These are phyloP conservation scores for Myochromella boudieri DNA, from an alignment of 768 basidiomycete species.

Conservation along the genomic window DNA sequence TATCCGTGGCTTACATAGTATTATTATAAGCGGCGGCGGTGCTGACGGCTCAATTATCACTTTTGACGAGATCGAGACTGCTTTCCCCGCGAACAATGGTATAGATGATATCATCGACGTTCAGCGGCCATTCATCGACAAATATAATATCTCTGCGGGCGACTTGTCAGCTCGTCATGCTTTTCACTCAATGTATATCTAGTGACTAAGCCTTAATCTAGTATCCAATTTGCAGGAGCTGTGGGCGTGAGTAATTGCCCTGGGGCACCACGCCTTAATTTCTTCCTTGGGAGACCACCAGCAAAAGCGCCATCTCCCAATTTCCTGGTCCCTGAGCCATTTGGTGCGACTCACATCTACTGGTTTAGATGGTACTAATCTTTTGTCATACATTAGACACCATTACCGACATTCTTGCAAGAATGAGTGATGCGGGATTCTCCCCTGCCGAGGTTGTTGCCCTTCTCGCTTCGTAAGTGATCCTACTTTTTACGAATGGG, in stretches of 20 bases:
- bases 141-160: conserved; percentile 37
- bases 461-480: conserved; percentile 31
- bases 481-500: neutral
- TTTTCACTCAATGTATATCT: neutral
- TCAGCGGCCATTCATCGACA: conserved; percentile 32
- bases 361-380: too few species aligned
- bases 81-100: conserved; percentile 41
- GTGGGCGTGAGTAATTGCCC: conserved; percentile 41
- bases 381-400: conserved; percentile 18
- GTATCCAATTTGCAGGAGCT: conserved; percentile 49
- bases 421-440: conserved; percentile 36
- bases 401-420: conserved; percentile 28
- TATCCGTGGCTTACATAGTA: neutral
- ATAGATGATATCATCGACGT: conserved; percentile 40
- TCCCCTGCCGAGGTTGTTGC: conserved; percentile 34
- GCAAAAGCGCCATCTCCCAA: conserved; percentile 31
- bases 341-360: conserved; percentile 16
- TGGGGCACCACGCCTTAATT: conserved; percentile 42
- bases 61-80: conserved; percentile 41
- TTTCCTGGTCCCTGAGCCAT: conserved; percentile 27
- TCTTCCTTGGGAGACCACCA: conserved; percentile 36
- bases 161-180: conserved; percentile 39
- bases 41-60: conserved; percentile 51
- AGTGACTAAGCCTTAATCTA: conserved; percentile 8
- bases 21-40: conserved; percentile 34